Conservation (phyloP, 495 filamentous ascomycete species). For the Penicillium pancosmium region DNA sequence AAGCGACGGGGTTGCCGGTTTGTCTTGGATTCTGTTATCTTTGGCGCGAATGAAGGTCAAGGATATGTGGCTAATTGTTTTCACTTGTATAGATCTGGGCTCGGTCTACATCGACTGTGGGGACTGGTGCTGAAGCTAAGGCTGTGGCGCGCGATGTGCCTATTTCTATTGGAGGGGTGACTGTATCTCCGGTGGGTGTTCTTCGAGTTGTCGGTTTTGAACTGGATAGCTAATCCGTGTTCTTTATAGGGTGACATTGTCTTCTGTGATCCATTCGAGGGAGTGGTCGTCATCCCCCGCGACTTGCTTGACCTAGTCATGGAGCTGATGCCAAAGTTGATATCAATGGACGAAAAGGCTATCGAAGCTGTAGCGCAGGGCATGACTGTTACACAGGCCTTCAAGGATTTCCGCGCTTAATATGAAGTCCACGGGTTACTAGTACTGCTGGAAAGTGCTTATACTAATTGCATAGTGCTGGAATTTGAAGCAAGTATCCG, state of each 20-base stretch:
- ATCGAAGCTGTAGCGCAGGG: slow-evolving; percentile 61
- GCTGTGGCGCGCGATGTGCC: slow-evolving; percentile 56
- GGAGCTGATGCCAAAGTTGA: slow-evolving; percentile 55
- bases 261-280: slow-evolving; percentile 62
- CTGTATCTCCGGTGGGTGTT: slow-evolving; percentile 46
- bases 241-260: slow-evolving; percentile 59
- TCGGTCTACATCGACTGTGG: slow-evolving; percentile 57
- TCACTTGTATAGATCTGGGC: slow-evolving; percentile 53
- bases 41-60: not conserved
- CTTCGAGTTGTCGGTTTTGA: not conserved
- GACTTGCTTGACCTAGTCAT: slow-evolving; percentile 52
- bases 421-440: not conserved
- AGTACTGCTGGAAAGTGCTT: not conserved
- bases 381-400: slow-evolving; percentile 58
- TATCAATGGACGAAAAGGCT: slow-evolving; percentile 62
- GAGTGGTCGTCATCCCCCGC: slow-evolving; percentile 64
- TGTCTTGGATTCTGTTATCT: slow-evolving; percentile 18
- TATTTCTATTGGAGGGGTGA: slow-evolving; percentile 52
- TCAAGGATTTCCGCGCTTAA: slow-evolving; percentile 44
- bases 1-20: slow-evolving; percentile 49
- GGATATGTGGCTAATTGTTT: slow-evolving; percentile 1
- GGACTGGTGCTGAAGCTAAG: slow-evolving; percentile 61
- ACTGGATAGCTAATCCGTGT: not conserved
- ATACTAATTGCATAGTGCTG: no score
- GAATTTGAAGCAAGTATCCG: not conserved